phyloP scores from a whole-genome alignment of 108 stramenopile species.

The Cyclotella baltica region DNA sequence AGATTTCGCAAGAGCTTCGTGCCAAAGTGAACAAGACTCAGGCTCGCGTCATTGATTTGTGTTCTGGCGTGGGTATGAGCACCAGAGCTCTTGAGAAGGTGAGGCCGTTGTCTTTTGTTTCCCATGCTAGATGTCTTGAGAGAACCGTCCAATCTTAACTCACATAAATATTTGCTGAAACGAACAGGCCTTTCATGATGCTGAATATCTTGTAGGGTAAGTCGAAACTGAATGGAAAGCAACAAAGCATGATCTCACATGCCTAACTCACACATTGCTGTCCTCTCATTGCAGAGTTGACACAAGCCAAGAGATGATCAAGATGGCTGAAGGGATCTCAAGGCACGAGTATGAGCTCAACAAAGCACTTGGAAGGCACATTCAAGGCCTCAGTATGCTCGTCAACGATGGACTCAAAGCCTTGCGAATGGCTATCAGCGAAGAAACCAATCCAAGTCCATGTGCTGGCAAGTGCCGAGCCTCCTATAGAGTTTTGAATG shows the following conservation, averaged over 20 bases:
- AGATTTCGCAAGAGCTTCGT: slow-evolving; percentile 55
- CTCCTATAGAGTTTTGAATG: slow-evolving; percentile 58
- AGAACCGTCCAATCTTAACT: no score
- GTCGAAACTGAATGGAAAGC: background rate
- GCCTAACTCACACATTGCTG: background rate
- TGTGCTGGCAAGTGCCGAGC: slow-evolving; percentile 17
- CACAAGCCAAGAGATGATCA: slow-evolving; percentile 83
- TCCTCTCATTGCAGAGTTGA: slow-evolving; percentile 45
- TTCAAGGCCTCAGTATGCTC: slow-evolving; percentile 18
- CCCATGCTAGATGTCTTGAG: no score
- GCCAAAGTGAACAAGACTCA: slow-evolving; percentile 43
- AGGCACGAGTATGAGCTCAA: slow-evolving; percentile 32
- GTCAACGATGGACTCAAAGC: slow-evolving; percentile 22
- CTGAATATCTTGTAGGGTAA: slow-evolving; percentile 62
- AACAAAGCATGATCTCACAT: background rate
- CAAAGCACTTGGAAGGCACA: slow-evolving; percentile 27
- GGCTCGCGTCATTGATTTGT: slow-evolving; percentile 71
- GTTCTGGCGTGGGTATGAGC: slow-evolving; percentile 86
- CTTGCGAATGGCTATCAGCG: background rate
- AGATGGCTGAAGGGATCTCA: slow-evolving; percentile 69
- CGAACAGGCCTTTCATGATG: slow-evolving; percentile 66
- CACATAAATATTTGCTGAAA: background rate
- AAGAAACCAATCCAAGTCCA: slow-evolving; percentile 15
- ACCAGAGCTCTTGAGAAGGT: slow-evolving; percentile 69
- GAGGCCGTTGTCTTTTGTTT: background rate